Evolutionary conservation across 164 flowering plant species (phyloP), one percentile per base, ranked within the genome.

Genomic region (Magnolia sinica): DNA sequence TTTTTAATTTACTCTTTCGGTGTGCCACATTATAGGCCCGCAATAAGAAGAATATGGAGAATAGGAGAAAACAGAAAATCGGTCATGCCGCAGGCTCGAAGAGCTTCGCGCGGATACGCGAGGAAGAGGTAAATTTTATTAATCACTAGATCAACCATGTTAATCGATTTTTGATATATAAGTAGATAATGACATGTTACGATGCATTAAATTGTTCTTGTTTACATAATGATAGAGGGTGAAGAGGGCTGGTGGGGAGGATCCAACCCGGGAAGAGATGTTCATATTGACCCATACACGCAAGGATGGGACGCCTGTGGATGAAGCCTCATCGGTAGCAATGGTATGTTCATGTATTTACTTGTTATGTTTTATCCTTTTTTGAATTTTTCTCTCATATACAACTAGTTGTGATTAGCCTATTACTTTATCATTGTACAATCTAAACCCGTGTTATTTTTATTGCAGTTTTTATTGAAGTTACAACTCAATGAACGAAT

Each of bases 21-120:
- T 16, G n/a, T 51, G 24, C 51, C 13, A 10, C 24, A 72, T 37
- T 50, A 22, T 50, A 84, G 86, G 66, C 49, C 45, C 73, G 37
- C 11, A 67, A 79, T 73, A 76, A 68, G 19, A 79, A 20, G 67
- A 84, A 84, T 66, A 77, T 19, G 67, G 82, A 77, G 8, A 81
- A 75, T 64, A 81, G 84, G 16, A n/a, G 69, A 7, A 55, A 75
- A 9, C 70, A 52, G 59, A 81, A 55, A 31, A 50, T 24, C 29
- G 29, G 22, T 59, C 84, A 79, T 18, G 27, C 84, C 3, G 23
- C 82, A 58, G 84, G 86, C 49, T 50, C 77, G 24, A 84, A 79
- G 72, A 84, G 86, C 70, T 84, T 77, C 70, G 86, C 86, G 29
- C 55, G 76, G 19, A 27, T 79, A 73, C 74, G 81, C 14, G 82